Evolutionary conservation across 2,329 filamentous ascomycete species (phyloP), one percentile per base, ranked within the genome.

Genomic region (Orbilia ellipsospora): DNA sequence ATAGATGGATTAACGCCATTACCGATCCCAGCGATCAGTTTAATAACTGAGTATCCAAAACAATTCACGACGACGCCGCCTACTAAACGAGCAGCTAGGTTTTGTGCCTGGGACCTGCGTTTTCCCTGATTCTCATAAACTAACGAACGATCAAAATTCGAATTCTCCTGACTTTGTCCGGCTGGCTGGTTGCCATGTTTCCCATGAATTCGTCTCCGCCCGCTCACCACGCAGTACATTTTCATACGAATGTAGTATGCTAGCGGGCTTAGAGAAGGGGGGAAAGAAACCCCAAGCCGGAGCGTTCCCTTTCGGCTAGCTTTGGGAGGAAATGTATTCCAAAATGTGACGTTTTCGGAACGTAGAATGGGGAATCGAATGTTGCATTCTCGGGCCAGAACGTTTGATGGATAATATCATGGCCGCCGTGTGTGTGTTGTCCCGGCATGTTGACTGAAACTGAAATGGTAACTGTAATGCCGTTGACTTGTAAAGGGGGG

Each of bases 361-460:
- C 48, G 48, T 26, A 65, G 50, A 55, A 55, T 54, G 48, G 36
- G 31, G 44, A 36, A 55, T 23, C 36, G n/a, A 45, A 16, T 65
- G 45, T 59, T 67, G 63, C 63, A 67, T 67, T 67, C 63, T 67
- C 55, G 63, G 63, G 54, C 63, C 54, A 51, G 44, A 60, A 67
- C 54, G 50, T 13, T 50, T 10, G 15, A 18, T n/a, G n/a, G n/a
- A n/a, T n/a, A n/a, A 8, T 23, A 23, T 23, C 23, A 23, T 23
- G 23, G 23, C 4, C 23, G 23, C 4, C 23, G 23, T 28, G 2
- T 18, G 28, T 61, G 59, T 51, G 59, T 62, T 62, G 59, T 40
- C 59, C 18, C 18, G 51, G 31, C 15, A 55, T 65, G 50, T 36
- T 18, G 16, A n/a, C 6, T 23, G 23, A 52, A 4, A 5, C 16